phyloP scores from a whole-genome alignment of 495 filamentous ascomycete species.

The Tuber indicum region DNA sequence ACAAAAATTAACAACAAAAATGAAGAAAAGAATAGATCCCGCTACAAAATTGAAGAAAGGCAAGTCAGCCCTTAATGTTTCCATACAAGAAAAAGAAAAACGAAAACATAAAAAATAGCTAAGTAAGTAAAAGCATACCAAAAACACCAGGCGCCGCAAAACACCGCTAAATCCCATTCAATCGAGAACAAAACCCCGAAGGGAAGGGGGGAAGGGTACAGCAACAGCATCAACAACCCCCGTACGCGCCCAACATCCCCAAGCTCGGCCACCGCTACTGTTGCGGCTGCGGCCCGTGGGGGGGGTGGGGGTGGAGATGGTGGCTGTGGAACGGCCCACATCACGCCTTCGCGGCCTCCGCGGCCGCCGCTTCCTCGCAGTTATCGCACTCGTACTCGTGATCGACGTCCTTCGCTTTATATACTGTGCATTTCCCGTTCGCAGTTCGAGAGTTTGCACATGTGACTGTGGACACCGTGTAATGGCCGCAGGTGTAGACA shows the following conservation, averaged over 20 bases:
- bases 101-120: constrained; percentile 8
- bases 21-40: background rate
- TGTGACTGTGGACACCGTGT: constrained; percentile 36
- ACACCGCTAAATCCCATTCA: constrained; percentile 12
- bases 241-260: background rate
- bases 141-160: constrained; percentile 31
- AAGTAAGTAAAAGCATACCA: constrained; percentile 16
- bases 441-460: constrained; percentile 41
- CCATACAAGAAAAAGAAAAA: background rate
- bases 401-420: constrained; percentile 41
- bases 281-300: background rate
- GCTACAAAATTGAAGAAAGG: background rate
- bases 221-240: background rate
- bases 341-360: constrained; percentile 20
- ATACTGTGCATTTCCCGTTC: constrained; percentile 40
- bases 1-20: background rate
- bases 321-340: constrained; percentile 51
- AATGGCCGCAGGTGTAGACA: constrained; percentile 41
- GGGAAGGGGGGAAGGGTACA: background rate
- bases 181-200: background rate
- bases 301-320: constrained; percentile 36
- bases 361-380: constrained; percentile 32
- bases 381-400: constrained; percentile 41
- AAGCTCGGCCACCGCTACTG: background rate
- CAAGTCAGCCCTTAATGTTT: constrained; percentile 1